phyloP scores from a whole-genome alignment of 192 early-diverging fungal species.

The Diversispora epigaea region DNA sequence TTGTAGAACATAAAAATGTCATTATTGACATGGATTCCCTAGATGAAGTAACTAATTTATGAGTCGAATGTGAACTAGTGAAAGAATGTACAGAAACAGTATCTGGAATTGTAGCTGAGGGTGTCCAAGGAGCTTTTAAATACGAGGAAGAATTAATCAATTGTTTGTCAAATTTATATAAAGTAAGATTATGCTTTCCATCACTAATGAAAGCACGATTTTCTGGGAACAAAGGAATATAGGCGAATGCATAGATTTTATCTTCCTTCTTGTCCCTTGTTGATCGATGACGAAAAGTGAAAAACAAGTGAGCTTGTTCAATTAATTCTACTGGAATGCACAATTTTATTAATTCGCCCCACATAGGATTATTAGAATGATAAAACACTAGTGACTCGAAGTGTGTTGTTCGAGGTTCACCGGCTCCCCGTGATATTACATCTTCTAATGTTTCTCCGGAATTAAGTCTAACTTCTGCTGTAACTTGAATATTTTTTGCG shows the following conservation, averaged over 20 bases:
- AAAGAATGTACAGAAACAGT: slow-evolving; percentile 8
- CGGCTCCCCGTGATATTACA: slow-evolving; percentile 51
- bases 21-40: slow-evolving; percentile 51
- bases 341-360: slow-evolving; percentile 65
- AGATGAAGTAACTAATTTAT: slow-evolving; percentile 17
- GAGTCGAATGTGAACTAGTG: slow-evolving; percentile 12
- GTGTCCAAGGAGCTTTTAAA: slow-evolving; percentile 49
- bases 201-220: slow-evolving; percentile 59
- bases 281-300: slow-evolving; percentile 56
- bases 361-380: slow-evolving; percentile 58
- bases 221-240: slow-evolving; percentile 50
- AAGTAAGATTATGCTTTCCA: slow-evolving; percentile 52
- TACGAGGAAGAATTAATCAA: slow-evolving; percentile 47
- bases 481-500: slow-evolving; percentile 62
- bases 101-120: slow-evolving; percentile 31
- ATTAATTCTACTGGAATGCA: slow-evolving; percentile 56
- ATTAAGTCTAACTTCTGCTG: slow-evolving; percentile 53
- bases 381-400: slow-evolving; percentile 65
- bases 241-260: slow-evolving; percentile 62
- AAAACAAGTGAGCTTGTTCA: slow-evolving; percentile 59
- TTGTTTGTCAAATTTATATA: slow-evolving; percentile 65
- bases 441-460: slow-evolving; percentile 56
- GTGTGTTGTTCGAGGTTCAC: slow-evolving; percentile 32
- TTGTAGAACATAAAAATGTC: slow-evolving; percentile 65
- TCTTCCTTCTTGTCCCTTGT: slow-evolving; percentile 38